Evolutionary conservation across 441 rosid genomes (phyloP).

Genomic region (Biscutella laevigata): DNA sequence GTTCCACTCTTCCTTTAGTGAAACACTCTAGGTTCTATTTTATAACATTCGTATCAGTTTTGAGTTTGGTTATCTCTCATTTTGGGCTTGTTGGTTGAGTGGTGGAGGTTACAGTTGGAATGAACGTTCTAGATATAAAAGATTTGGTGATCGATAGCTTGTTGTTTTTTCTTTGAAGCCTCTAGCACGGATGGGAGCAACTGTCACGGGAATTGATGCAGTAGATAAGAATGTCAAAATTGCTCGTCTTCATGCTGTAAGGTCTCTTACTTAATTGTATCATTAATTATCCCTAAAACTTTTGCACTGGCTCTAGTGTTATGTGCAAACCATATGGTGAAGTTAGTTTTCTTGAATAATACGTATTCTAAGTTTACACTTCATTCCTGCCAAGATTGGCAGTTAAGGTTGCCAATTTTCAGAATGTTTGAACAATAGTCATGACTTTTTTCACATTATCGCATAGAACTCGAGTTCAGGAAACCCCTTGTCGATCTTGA

Average conservation of each 20-base stretch:
- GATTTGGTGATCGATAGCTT: constrained; percentile 2
- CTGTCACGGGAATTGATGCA: constrained; percentile 86
- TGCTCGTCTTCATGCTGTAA: constrained; percentile 88
- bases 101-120: constrained; percentile 6
- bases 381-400: background rate
- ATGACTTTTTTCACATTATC: background rate
- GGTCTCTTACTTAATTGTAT: constrained; percentile 25
- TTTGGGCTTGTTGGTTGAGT: background rate
- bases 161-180: constrained; percentile 46
- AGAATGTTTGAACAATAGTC: background rate
- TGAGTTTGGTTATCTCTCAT: background rate
- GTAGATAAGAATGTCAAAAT: constrained; percentile 84
- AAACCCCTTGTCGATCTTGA: background rate
- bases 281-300: background rate
- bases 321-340: background rate
- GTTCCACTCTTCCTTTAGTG: background rate
- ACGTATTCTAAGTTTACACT: background rate
- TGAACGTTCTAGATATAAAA: background rate
- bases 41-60: background rate
- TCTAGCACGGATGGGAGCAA: constrained; percentile 91
- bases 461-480: background rate
- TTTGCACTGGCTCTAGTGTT: background rate
- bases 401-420: too few relatives aligned
- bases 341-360: background rate
- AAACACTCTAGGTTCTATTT: background rate